Conservation (phyloP, 805 yeast genomes). For the Kodamaea fukazawae region DNA sequence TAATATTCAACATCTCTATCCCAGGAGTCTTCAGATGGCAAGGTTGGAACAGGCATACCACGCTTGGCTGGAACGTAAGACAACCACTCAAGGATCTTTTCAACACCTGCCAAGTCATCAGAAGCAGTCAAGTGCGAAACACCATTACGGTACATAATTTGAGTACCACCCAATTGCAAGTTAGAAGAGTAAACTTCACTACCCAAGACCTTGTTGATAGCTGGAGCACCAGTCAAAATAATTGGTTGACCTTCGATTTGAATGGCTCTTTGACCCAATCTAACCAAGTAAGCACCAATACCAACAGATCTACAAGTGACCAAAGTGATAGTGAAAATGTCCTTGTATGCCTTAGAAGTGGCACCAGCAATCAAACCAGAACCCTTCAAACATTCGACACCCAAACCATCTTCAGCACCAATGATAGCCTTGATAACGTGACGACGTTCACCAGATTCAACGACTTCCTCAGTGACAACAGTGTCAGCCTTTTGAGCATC, state of each 20-base stretch:
- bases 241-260: constrained; percentile 99
- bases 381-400: constrained; percentile 97
- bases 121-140: constrained; percentile 96
- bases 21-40: constrained; percentile 83
- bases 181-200: constrained; percentile 96
- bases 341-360: constrained; percentile 95
- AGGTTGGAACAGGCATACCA: constrained; percentile 84
- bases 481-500: constrained; percentile 58
- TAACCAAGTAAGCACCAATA: constrained; percentile 97
- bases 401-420: constrained; percentile 94
- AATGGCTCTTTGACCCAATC: constrained; percentile 98
- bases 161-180: constrained; percentile 98
- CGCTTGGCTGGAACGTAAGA: constrained; percentile 91
- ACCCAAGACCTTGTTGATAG: constrained; percentile 93
- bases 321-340: constrained; percentile 94
- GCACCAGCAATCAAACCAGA: constrained; percentile 99
- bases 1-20: constrained; percentile 84
- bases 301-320: constrained; percentile 99
- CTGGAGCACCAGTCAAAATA: constrained; percentile 98
- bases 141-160: constrained; percentile 97
- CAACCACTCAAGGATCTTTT: constrained; percentile 92
- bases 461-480: constrained; percentile 73
- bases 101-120: constrained; percentile 95
- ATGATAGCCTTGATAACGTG: constrained; percentile 78
- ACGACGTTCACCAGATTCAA: constrained; percentile 83